Percentiles rank a stretch among this genome's conserved stretches.
Conservation (phyloP, 2,329 filamentous ascomycete genomes). For the Shiraia bambusicola region DNA sequence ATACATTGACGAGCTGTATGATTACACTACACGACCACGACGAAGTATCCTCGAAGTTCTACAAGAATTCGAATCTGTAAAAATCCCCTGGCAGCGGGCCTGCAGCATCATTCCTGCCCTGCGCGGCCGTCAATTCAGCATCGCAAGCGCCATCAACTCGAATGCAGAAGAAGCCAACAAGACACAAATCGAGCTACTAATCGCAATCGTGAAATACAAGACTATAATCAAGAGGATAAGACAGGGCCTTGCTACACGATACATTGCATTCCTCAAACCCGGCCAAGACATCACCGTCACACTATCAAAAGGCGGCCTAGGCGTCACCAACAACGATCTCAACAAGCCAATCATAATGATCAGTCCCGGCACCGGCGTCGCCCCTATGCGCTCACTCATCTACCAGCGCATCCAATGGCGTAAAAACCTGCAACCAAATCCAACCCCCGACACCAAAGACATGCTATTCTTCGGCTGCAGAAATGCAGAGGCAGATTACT, state of each 20-base stretch:
- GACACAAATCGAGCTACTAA: conserved; percentile 68
- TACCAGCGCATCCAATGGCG: conserved; percentile 63
- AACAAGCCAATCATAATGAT: conserved; percentile 70
- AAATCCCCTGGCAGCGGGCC: conserved; percentile 73
- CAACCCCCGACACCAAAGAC: conserved; percentile 17
- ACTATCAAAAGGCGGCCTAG: conserved; percentile 55
- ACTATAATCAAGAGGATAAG: conserved; percentile 83
- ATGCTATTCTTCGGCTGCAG: conserved; percentile 84
- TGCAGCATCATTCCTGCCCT: conserved; percentile 77
- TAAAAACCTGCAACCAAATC: conserved; percentile 11
- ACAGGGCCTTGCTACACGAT: conserved; percentile 86
- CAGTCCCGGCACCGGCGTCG: conserved; percentile 83
- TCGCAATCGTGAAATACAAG: conserved; percentile 88
- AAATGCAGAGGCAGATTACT: conserved; percentile 73
- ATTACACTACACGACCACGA: conserved; percentile 89
- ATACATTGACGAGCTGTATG: conserved; percentile 87
- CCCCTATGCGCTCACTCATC: conserved; percentile 79
- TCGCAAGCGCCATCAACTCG: conserved; percentile 68
- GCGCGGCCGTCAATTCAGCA: conserved; percentile 90
- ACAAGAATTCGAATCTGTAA: conserved; percentile 83
- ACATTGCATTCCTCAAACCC: conserved; percentile 66
- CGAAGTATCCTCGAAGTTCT: conserved; percentile 91
- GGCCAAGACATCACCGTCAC: conserved; percentile 62
- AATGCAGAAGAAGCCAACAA: conserved; percentile 12
- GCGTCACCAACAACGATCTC: conserved; percentile 44